Conservation (phyloP, 805 yeast genomes). For the Ogataea nitratoaversa region DNA sequence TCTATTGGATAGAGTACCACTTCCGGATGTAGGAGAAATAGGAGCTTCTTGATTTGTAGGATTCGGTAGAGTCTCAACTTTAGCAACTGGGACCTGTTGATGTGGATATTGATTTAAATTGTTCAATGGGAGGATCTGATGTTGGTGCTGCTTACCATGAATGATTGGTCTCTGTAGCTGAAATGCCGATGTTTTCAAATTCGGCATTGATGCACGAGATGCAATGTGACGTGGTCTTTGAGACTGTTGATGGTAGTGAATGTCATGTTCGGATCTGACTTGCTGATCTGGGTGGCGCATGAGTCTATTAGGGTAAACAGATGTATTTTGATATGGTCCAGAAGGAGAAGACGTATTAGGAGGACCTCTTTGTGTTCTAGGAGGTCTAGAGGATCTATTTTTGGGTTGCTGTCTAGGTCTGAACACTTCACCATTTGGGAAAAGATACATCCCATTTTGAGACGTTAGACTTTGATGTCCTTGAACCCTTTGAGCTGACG, state of each 20-base stretch:
- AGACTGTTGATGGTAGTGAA: not conserved
- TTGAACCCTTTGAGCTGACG: not conserved
- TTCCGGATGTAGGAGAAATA: too few species aligned
- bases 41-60: too few species aligned
- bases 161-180: too few species aligned
- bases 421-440: conserved; percentile 54
- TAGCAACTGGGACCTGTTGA: too few species aligned
- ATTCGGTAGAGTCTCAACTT: too few species aligned
- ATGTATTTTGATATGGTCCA: too few species aligned
- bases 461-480: conserved; percentile 8
- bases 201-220: too few species aligned
- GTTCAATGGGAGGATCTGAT: not conserved
- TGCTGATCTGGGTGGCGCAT: not conserved
- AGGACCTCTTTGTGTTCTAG: conserved; percentile 14
- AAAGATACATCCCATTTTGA: conserved; percentile 26
- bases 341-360: too few species aligned
- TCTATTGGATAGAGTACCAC: not conserved
- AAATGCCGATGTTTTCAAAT: not conserved
- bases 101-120: too few species aligned
- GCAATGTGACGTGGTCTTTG: conserved; percentile 1
- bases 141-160: conserved; percentile 1
- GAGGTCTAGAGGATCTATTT: conserved; percentile 36
- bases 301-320: too few species aligned
- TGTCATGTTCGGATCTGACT: not conserved
- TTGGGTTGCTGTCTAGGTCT: conserved; percentile 40